phyloP scores from a whole-genome alignment of 2,329 filamentous ascomycete species.

The Mycogone perniciosa region DNA sequence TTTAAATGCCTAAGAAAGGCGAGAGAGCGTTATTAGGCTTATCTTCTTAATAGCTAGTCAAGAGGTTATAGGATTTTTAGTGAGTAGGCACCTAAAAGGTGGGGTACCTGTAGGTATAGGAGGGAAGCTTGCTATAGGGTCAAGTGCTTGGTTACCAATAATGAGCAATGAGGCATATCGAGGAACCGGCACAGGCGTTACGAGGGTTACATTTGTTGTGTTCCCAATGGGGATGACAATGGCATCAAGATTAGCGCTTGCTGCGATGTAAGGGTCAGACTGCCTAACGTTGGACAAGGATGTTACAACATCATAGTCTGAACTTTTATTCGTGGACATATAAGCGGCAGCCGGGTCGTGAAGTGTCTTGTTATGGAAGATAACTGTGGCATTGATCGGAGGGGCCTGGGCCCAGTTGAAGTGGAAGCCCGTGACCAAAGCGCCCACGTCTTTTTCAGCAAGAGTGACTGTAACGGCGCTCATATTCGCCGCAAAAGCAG shows the following conservation, averaged over 20 bases:
- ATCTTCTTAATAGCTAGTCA: too few species aligned
- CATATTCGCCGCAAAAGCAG: constrained; percentile 11
- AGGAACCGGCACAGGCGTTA: constrained; percentile 6
- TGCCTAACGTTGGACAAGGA: constrained; percentile 8
- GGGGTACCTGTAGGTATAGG: too few species aligned
- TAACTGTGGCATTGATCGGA: constrained; percentile 17
- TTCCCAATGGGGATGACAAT: constrained; percentile 16
- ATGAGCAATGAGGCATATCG: constrained; percentile 17
- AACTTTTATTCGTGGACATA: not conserved
- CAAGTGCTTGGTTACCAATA: constrained; percentile 16
- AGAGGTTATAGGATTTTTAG: too few species aligned
- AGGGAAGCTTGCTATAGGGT: not conserved
- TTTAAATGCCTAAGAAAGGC: too few species aligned
- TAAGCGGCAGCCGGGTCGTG: not conserved
- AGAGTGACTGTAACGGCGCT: constrained; percentile 16
- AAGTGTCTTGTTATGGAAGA: constrained; percentile 15
- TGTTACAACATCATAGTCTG: constrained; percentile 9
- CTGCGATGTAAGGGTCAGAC: constrained; percentile 12
- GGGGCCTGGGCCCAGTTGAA: constrained; percentile 19
- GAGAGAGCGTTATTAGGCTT: too few species aligned
- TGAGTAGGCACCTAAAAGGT: too few species aligned
- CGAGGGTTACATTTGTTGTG: constrained; percentile 15
- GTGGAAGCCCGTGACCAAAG: constrained; percentile 12
- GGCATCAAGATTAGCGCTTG: constrained; percentile 3
- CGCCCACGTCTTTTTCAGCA: constrained; percentile 8